Conservation (phyloP, 176 grass and related monocot genomes). For the Carex scoparia region DNA sequence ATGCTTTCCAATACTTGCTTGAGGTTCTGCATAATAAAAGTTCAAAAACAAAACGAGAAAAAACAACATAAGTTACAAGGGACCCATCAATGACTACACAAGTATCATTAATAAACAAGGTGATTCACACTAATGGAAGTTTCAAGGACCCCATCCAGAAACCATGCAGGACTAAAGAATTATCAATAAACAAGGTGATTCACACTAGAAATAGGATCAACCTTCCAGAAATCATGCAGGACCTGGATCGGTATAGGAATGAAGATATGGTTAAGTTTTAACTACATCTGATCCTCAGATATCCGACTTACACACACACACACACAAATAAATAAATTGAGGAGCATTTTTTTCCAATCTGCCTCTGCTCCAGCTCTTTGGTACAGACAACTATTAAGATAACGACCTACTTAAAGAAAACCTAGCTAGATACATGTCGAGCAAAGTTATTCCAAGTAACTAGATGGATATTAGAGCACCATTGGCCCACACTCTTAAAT, state of each 20-base stretch:
- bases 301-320: background rate
- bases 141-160: background rate
- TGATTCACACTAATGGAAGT: background rate
- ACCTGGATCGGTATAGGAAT: background rate
- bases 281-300: background rate
- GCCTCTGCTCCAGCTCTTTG: background rate
- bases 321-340: no score
- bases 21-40: slow-evolving; percentile 39
- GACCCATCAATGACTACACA: background rate
- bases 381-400: background rate
- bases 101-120: background rate
- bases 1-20: slow-evolving; percentile 48
- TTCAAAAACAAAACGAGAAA: background rate
- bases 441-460: background rate
- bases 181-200: background rate
- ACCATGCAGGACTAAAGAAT: background rate
- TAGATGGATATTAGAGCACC: background rate
- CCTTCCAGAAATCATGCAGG: background rate
- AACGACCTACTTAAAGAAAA: background rate
- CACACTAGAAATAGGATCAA: background rate
- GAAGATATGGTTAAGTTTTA: background rate
- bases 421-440: background rate
- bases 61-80: background rate
- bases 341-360: no score
- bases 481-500: background rate